Evolutionary conservation across 1,139 yeast genomes (phyloP), one percentile per base, ranked within the genome.

Genomic region (Kodamaea fungicola): DNA sequence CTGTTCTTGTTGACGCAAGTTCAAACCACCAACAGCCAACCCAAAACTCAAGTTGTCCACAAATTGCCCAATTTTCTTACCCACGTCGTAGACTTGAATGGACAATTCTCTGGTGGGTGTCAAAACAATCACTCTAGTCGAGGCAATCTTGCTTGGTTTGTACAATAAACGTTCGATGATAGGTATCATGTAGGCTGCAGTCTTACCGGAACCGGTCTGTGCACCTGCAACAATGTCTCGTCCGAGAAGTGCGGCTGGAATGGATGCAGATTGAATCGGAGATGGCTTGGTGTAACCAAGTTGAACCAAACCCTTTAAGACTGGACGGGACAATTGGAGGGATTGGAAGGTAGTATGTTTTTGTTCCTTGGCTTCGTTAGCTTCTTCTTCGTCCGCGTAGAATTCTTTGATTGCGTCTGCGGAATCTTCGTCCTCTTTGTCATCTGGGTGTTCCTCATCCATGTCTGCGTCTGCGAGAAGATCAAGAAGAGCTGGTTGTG

Each of bases 201-300:
- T 94, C 60, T 92, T 92, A 77, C 99, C 99, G 26, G 97, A 89
- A 67, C 99, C 99, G 3, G 99, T 92, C 22, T 87, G 96, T 27
- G 98, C 98, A 68, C 97, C 97, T n/a, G 98, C 99, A 49, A 92
- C 96, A 38, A 92, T 79, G 60, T 88, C 96, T 55, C 87, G 90
- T 50, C 98, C 98, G 47, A 86, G 63, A 31, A 92, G 71, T 0
- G 97, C 96, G 39, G 90, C 81, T 7, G 99, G 98, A 46, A 92
- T 89, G 9, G 95, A 80, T 2, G 96, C 88, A 40, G 92, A 74
- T 66, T 92, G 98, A 67, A 94, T 87, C 10, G 97, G 96, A 0
- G 97, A 85, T 9, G 98, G 98, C 35, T 75, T 76, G 8, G 81
- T 59, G 59, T 90, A 94, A 3, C 95, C 95, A 33, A 94, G 69